Conservation (phyloP, 1,284 basidiomycete species). For the Microstroma glucosiphilum region DNA sequence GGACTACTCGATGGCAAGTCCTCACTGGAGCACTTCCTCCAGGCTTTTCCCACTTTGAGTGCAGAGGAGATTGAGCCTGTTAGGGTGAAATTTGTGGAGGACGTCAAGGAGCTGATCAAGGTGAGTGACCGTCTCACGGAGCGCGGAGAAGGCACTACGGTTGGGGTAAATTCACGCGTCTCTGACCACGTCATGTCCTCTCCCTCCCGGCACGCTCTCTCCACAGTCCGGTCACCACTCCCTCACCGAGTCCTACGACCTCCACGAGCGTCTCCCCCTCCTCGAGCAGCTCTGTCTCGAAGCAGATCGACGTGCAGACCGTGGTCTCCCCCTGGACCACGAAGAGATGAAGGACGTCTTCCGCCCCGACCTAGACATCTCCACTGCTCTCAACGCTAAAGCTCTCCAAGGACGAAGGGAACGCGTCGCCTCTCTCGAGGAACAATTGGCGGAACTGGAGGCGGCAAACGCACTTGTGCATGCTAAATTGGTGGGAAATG, state of each 20-base stretch:
- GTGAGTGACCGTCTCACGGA: too few species aligned
- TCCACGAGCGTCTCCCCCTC: not conserved
- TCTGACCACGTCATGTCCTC: too few species aligned
- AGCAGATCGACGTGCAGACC: not conserved
- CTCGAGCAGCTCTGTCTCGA: slow-evolving; percentile 7
- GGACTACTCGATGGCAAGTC: too few species aligned
- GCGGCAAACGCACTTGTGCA: not conserved
- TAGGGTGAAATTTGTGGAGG: too few species aligned
- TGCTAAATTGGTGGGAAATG: not conserved
- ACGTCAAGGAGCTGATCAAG: too few species aligned
- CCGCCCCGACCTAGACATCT: not conserved
- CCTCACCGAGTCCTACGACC: slow-evolving; percentile 13
- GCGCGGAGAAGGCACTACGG: too few species aligned
- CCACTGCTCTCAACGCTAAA: not conserved
- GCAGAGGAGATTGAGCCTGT: too few species aligned
- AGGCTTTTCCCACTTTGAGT: too few species aligned
- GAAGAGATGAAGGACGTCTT: not conserved
- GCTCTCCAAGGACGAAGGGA: not conserved
- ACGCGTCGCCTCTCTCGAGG: not conserved
- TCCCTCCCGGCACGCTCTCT: too few species aligned
- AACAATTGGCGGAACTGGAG: not conserved
- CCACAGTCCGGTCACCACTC: slow-evolving; percentile 8
- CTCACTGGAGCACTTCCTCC: too few species aligned
- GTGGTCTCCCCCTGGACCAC: not conserved
- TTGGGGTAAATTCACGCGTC: too few species aligned